phyloP scores from a whole-genome alignment of 2,329 filamentous ascomycete species.

The Sclerotinia subarctica region DNA sequence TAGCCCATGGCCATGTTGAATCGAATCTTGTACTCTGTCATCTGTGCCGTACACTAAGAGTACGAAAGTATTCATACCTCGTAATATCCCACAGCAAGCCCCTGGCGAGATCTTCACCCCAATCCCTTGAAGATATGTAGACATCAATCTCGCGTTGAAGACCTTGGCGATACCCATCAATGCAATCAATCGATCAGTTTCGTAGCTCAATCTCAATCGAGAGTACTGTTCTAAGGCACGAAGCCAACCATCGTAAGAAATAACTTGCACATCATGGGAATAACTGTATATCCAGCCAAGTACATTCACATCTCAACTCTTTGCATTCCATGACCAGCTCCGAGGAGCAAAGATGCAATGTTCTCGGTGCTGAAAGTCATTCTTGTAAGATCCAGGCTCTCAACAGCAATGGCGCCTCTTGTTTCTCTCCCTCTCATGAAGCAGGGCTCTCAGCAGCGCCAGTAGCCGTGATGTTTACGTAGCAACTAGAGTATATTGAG shows the following conservation, averaged over 20 bases:
- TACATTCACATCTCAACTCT: conserved; percentile 5
- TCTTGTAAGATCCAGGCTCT: conserved; percentile 13
- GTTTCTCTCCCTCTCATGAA: neutral
- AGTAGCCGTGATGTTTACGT: neutral
- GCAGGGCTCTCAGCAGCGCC: neutral
- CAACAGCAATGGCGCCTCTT: neutral
- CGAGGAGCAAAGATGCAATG: neutral
- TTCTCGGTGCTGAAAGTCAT: conserved; percentile 4
- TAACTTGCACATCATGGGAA: neutral
- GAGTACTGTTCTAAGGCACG: neutral
- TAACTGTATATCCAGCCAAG: neutral
- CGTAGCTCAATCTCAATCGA: neutral
- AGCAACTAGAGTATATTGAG: neutral
- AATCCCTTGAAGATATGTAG: neutral
- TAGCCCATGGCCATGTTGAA: conserved; percentile 3
- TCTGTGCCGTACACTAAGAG: neutral
- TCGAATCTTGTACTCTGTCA: neutral
- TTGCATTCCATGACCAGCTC: neutral
- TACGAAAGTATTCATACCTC: neutral
- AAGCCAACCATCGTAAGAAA: neutral
- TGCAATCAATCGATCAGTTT: neutral
- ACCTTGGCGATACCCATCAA: conserved; percentile 1
- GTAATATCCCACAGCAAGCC: neutral
- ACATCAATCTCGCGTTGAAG: neutral
- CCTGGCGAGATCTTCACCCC: neutral